Percentiles rank a stretch among this genome's conserved stretches.
These are phyloP conservation scores for Ceratobasidium theobromae DNA, from an alignment of 1,284 basidiomycete species.

Conservation along the genomic window DNA sequence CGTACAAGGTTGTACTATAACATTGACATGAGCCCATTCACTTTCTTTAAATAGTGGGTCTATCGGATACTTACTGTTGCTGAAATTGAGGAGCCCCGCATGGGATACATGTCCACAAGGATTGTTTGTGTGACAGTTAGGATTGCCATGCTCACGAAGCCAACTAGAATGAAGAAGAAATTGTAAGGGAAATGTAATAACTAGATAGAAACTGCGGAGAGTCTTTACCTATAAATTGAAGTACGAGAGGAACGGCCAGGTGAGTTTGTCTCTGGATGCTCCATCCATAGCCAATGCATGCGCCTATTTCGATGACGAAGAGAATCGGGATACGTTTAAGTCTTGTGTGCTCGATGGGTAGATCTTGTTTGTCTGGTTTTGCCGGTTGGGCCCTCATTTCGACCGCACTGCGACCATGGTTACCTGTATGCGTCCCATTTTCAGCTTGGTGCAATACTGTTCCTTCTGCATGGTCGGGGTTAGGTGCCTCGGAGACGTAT, in stretches of 20 bases:
- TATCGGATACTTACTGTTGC: constrained; percentile 49
- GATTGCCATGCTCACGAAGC: constrained; percentile 36
- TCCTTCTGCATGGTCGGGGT: constrained; percentile 5
- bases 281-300: constrained; percentile 41
- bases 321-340: constrained; percentile 38
- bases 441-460: constrained; percentile 18
- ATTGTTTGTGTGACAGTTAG: constrained; percentile 50
- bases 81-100: constrained; percentile 61
- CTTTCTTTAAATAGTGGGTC: constrained; percentile 25
- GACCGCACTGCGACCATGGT: no score
- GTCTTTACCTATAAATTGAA: constrained; percentile 34
- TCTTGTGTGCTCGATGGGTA: constrained; percentile 42
- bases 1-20: constrained; percentile 61
- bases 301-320: constrained; percentile 35
- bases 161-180: constrained; percentile 33
- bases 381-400: no score
- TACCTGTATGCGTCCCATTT: constrained; percentile 28
- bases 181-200: background rate
- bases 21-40: background rate
- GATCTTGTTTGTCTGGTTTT: constrained; percentile 35
- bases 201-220: background rate
- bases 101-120: constrained; percentile 62
- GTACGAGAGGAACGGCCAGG: constrained; percentile 35
- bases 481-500: no score
- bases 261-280: constrained; percentile 38